Conservation (phyloP, 2,329 filamentous ascomycete species). For the Sordariomycetes sp. region DNA sequence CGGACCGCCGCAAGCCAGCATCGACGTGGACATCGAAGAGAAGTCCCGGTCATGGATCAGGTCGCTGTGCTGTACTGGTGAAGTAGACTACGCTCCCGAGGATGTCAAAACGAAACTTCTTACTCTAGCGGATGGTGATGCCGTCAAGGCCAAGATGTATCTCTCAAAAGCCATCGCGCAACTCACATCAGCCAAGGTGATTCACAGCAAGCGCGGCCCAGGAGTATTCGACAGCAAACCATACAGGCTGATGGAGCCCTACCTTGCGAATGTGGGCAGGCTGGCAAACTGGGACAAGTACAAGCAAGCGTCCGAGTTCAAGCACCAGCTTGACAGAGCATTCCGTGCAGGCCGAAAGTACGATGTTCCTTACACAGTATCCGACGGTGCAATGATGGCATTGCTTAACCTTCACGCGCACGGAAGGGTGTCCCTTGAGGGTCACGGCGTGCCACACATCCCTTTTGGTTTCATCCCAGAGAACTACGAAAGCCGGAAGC, state of each 20-base stretch:
- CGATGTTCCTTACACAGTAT: slow-evolving; percentile 44
- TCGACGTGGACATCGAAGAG: slow-evolving; percentile 17
- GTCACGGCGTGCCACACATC: slow-evolving; percentile 48
- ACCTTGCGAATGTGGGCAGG: slow-evolving; percentile 47
- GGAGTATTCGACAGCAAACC: too few species aligned
- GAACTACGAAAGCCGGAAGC: slow-evolving; percentile 62
- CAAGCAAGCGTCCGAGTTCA: slow-evolving; percentile 49
- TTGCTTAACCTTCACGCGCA: slow-evolving; percentile 55
- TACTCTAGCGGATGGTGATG: slow-evolving; percentile 31
- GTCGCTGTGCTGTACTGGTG: slow-evolving; percentile 45
- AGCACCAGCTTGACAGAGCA: slow-evolving; percentile 45
- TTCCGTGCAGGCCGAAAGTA: slow-evolving; percentile 36
- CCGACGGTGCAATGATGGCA: slow-evolving; percentile 59
- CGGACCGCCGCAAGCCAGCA: background rate
- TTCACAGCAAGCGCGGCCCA: too few species aligned
- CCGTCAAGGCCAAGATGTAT: slow-evolving; percentile 27
- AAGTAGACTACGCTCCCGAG: slow-evolving; percentile 36
- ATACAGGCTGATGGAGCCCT: slow-evolving; percentile 53
- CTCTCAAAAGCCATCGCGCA: slow-evolving; percentile 38
- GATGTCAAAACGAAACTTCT: slow-evolving; percentile 41
- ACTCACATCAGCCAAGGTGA: slow-evolving; percentile 42
- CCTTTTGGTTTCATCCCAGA: slow-evolving; percentile 63
- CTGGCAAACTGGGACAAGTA: slow-evolving; percentile 45
- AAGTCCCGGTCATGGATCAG: slow-evolving; percentile 51
- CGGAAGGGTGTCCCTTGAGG: slow-evolving; percentile 43